phyloP scores from a whole-genome alignment of 2,329 filamentous ascomycete species.

The Amauroascus verrucosus region DNA sequence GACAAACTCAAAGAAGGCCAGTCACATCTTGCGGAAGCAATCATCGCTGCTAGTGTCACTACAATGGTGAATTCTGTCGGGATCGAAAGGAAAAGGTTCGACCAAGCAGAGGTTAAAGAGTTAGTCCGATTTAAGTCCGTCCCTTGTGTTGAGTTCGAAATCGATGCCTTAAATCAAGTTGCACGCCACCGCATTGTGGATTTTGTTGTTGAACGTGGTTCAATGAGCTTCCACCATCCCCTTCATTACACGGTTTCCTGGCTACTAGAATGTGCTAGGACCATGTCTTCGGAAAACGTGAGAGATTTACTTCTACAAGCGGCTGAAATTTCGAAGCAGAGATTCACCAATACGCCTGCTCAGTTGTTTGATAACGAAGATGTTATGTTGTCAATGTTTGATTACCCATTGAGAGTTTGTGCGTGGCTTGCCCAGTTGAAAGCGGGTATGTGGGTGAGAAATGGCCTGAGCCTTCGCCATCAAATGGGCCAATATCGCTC shows the following conservation, averaged over 20 bases:
- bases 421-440: conserved; percentile 98
- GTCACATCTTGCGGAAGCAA: conserved; percentile 58
- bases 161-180: conserved; percentile 32
- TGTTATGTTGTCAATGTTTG: conserved; percentile 76
- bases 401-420: conserved; percentile 85
- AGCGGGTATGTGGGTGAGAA: conserved; percentile 95
- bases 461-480: conserved; percentile 89
- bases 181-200: conserved; percentile 61
- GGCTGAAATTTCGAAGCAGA: conserved; percentile 40
- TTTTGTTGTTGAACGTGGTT: conserved; percentile 77
- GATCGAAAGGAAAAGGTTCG: conserved; percentile 75
- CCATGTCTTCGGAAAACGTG: conserved; percentile 58
- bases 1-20: conserved; percentile 53
- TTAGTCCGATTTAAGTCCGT: conserved; percentile 73
- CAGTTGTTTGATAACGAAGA: conserved; percentile 52
- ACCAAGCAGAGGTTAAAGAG: conserved; percentile 76
- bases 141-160: conserved; percentile 69
- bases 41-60: conserved; percentile 58
- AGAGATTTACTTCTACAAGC: conserved; percentile 61
- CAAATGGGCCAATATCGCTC: conserved; percentile 90
- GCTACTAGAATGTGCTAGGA: conserved; percentile 81
- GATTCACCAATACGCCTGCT: conserved; percentile 50
- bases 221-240: conserved; percentile 95
- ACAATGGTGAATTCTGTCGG: conserved; percentile 86
- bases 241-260: conserved; percentile 94